These are phyloP conservation scores for Helenozyma rhizophorensis DNA, from an alignment of 805 yeast genomes.

Conservation along the genomic window DNA sequence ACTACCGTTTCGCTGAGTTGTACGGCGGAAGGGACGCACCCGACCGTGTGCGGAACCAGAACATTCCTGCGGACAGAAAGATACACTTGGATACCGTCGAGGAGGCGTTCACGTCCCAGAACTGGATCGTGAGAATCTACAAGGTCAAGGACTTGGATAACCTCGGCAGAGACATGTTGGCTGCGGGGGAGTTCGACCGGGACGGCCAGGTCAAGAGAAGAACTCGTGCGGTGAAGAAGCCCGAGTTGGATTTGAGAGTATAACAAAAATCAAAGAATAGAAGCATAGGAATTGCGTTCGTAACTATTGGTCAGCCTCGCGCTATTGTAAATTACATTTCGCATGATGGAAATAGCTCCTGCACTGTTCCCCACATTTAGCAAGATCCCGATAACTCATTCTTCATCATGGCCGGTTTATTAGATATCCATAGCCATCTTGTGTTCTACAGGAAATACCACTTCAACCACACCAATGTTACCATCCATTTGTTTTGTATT, in stretches of 20 bases:
- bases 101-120: conserved; percentile 92
- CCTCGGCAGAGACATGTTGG: conserved; percentile 72
- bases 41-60: conserved; percentile 89
- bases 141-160: conserved; percentile 85
- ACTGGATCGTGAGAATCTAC: conserved; percentile 94
- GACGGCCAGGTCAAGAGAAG: conserved; percentile 32
- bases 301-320: too few relatives aligned
- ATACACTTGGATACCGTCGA: conserved; percentile 70
- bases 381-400: too few relatives aligned
- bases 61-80: conserved; percentile 48
- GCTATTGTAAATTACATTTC: too few relatives aligned
- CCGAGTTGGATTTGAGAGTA: conserved; percentile 49
- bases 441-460: conserved; percentile 30
- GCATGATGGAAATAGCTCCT: too few relatives aligned
- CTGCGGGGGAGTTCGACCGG: conserved; percentile 53
- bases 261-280: too few relatives aligned
- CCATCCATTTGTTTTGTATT: conserved; percentile 73
- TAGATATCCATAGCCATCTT: conserved; percentile 35
- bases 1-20: conserved; percentile 76
- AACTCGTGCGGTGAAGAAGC: conserved; percentile 45
- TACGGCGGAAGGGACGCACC: conserved; percentile 56
- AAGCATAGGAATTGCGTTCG: too few relatives aligned
- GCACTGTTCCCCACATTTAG: background rate
- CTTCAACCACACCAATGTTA: conserved; percentile 55
- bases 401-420: conserved; percentile 26